Percentiles rank a stretch among this genome's conserved stretches.
Conservation (phyloP, 2,329 filamentous ascomycete genomes). For the Fusarium sp. region DNA sequence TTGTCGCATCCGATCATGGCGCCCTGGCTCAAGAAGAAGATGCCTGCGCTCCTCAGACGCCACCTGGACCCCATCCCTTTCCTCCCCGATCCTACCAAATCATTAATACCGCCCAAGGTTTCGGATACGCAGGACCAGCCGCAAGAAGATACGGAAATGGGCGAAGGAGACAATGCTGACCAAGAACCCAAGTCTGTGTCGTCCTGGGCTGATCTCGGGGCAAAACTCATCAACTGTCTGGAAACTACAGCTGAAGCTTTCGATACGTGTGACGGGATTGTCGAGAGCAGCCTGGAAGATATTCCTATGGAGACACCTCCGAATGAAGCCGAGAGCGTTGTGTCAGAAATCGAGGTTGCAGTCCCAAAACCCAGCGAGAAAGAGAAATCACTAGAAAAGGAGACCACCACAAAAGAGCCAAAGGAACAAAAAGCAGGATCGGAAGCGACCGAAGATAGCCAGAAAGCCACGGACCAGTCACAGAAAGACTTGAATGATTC, state of each 20-base stretch:
- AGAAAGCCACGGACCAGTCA: constrained; percentile 47
- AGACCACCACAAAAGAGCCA: constrained; percentile 11
- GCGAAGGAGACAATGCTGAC: constrained; percentile 26
- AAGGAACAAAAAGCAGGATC: constrained; percentile 43
- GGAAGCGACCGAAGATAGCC: constrained; percentile 37
- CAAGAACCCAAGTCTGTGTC: constrained; percentile 34
- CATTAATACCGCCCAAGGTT: constrained; percentile 50
- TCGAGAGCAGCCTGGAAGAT: constrained; percentile 44
- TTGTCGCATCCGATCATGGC: constrained; percentile 71
- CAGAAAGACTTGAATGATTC: constrained; percentile 55
- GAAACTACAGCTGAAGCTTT: constrained; percentile 48
- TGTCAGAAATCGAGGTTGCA: constrained; percentile 21
- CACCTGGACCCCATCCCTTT: constrained; percentile 72
- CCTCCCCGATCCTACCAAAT: constrained; percentile 64
- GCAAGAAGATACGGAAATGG: constrained; percentile 35
- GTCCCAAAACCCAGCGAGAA: constrained; percentile 14
- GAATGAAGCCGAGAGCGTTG: constrained; percentile 30
- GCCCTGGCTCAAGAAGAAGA: constrained; percentile 65
- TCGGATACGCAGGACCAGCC: constrained; percentile 21
- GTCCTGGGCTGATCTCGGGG: constrained; percentile 53
- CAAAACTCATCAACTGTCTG: constrained; percentile 50
- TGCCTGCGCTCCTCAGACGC: constrained; percentile 64
- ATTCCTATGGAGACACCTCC: constrained; percentile 40
- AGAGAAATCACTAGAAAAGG: constrained; percentile 9
- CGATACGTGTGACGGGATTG: constrained; percentile 47